Base-by-base conservation (phyloP, 768 basidiomycete genomes). In the Tulasnella calospora region DNA sequence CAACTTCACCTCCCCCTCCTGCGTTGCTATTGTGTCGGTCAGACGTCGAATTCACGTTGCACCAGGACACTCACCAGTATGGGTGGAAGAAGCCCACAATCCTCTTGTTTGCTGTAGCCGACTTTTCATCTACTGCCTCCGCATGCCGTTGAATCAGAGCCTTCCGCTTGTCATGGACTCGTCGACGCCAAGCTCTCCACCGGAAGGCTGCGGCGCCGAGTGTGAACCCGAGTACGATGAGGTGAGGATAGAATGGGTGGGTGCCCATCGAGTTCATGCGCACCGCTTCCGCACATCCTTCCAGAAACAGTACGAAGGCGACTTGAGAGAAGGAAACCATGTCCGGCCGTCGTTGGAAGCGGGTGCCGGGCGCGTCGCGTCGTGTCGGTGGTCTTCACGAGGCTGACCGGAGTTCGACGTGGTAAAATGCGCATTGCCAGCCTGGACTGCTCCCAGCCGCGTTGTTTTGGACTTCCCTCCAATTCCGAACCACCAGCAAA, bases 1-100 rank as follows among this genome's bases (percentile, higher is more conserved):
- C 98, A 0, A 96, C 90, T 84, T 99, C 97, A 0, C 98, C 97
- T 36, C 97, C 98, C 15, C 97, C 97, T 0, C 97, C 96, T 47
- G 96, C 96, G 87, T 99, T 98, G 82, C 97, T 92, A 83, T 51
- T 71, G 74, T 73, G 57, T 38, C 75, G 69, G 38, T 70, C 72
- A 57, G 74, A 80, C 46, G 61, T 57, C 23, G 79, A 61, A 55
- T n/a, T 38, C 47, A 44, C 67, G 30, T 46, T 67, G 46, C 30
- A 9, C 27, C 4, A 9, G 21, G 8, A 2, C 21, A 82, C 90
- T 85, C 81, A 96, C 96, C 96, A 99, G 83, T 96, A 99, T 0
- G 96, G 96, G 86, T 99, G 96, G 83, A 98, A 97, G 85, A 96
- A 92, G 0, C 93, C 96, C 2, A 96, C 86, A 27, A 96, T 84